phyloP scores from a whole-genome alignment of 1,284 basidiomycete genomes.

The Puccinia polysora region DNA sequence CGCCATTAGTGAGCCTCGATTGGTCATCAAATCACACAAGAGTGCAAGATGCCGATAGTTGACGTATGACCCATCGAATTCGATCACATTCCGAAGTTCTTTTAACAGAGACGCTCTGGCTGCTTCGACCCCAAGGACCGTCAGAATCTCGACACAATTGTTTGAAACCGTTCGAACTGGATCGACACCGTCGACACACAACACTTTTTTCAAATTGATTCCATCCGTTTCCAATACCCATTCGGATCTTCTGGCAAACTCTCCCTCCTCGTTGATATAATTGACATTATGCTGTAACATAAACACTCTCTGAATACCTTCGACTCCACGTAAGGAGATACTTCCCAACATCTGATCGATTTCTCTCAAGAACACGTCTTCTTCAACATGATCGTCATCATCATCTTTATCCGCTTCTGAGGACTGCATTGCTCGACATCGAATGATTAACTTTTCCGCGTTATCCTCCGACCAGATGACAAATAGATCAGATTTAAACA shows the following conservation, averaged over 20 bases:
- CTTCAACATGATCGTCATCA: slow-evolving; percentile 83
- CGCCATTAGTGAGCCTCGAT: slow-evolving; percentile 90
- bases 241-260: slow-evolving; percentile 59
- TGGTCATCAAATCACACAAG: slow-evolving; percentile 97
- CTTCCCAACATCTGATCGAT: slow-evolving; percentile 94
- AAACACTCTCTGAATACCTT: slow-evolving; percentile 87
- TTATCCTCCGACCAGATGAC: slow-evolving; percentile 99
- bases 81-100: slow-evolving; percentile 89
- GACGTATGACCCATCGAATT: slow-evolving; percentile 99
- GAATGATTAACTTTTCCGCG: slow-evolving; percentile 92
- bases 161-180: slow-evolving; percentile 89
- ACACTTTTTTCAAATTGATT: slow-evolving; percentile 85
- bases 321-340: slow-evolving; percentile 86
- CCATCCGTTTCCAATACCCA: slow-evolving; percentile 98
- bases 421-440: slow-evolving; percentile 70
- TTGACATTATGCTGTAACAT: slow-evolving; percentile 79
- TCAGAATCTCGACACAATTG: slow-evolving; percentile 91
- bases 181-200: slow-evolving; percentile 93
- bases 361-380: slow-evolving; percentile 93
- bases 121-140: slow-evolving; percentile 97
- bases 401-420: slow-evolving; percentile 58
- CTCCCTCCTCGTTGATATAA: slow-evolving; percentile 59
- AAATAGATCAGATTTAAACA: slow-evolving; percentile 92
- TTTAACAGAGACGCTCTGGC: slow-evolving; percentile 87
- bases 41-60: slow-evolving; percentile 96